phyloP scores from a whole-genome alignment of 805 yeast species.

The Yarrowia alimentaria region DNA sequence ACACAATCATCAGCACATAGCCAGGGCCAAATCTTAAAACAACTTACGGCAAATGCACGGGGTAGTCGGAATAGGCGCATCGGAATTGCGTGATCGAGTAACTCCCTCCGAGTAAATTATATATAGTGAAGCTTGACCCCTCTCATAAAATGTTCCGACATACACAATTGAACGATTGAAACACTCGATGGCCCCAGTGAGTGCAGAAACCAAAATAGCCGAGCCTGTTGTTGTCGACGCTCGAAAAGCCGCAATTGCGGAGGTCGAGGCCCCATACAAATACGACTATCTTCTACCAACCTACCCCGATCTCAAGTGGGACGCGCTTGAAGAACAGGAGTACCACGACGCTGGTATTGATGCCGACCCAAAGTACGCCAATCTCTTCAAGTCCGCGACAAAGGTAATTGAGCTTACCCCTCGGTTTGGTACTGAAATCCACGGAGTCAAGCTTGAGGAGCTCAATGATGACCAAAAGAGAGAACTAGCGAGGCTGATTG shows the following conservation, averaged over 20 bases:
- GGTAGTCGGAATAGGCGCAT: too few relatives aligned
- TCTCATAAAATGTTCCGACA: too few relatives aligned
- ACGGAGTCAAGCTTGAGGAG: constrained; percentile 47
- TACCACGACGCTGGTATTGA: constrained; percentile 35
- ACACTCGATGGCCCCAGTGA: constrained; percentile 22
- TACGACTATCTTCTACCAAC: constrained; percentile 36
- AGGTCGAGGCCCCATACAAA: constrained; percentile 33
- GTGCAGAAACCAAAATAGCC: too few relatives aligned
- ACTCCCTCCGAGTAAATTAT: too few relatives aligned
- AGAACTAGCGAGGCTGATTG: constrained; percentile 19
- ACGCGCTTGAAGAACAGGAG: constrained; percentile 34
- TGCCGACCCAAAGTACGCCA: constrained; percentile 38
- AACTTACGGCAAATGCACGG: too few relatives aligned
- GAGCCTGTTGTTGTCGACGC: too few relatives aligned
- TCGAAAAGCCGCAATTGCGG: constrained; percentile 2
- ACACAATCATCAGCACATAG: too few relatives aligned
- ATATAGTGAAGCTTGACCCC: too few relatives aligned
- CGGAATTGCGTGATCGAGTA: too few relatives aligned
- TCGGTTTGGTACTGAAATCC: constrained; percentile 64
- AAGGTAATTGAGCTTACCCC: constrained; percentile 54
- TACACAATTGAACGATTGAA: too few relatives aligned
- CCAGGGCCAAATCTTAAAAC: too few relatives aligned
- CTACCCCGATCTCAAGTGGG: constrained; percentile 40
- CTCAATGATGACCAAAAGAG: constrained; percentile 47
- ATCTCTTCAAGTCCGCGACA: constrained; percentile 36